Percentiles rank a stretch among this genome's conserved stretches.
These are phyloP conservation scores for Chaetomiaceae sp. DNA, from an alignment of 2,329 filamentous ascomycete species.

Conservation along the genomic window DNA sequence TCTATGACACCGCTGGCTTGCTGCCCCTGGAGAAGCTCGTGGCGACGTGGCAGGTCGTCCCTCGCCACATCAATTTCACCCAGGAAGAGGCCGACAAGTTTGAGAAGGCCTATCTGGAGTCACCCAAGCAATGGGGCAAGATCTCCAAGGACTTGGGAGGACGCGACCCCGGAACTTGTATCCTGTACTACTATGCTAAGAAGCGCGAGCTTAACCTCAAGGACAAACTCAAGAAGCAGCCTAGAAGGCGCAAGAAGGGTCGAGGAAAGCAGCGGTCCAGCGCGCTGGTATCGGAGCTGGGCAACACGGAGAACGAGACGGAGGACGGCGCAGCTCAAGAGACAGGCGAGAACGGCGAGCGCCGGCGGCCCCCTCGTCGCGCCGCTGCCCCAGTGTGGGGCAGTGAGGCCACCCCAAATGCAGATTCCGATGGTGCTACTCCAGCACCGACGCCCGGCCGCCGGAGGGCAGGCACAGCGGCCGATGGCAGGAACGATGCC, in stretches of 20 bases:
- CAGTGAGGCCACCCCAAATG: conserved; percentile 47
- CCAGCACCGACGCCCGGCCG: conserved; percentile 54
- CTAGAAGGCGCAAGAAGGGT: conserved; percentile 53
- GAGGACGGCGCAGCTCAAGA: conserved; percentile 49
- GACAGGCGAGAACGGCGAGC: conserved; percentile 54
- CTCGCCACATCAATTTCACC: conserved; percentile 70
- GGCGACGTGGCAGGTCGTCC: conserved; percentile 65
- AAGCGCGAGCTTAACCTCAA: conserved; percentile 73
- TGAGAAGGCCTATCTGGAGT: conserved; percentile 68
- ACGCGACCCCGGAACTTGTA: conserved; percentile 72
- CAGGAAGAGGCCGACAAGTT: conserved; percentile 65
- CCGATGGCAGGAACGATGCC: conserved; percentile 20
- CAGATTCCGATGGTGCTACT: conserved; percentile 56
- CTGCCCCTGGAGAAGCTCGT: conserved; percentile 63
- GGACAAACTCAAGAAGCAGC: conserved; percentile 65
- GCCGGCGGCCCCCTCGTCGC: conserved; percentile 53
- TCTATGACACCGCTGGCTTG: conserved; percentile 61
- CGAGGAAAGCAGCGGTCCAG: conserved; percentile 57
- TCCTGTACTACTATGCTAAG: conserved; percentile 80
- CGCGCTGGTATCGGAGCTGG: conserved; percentile 62
- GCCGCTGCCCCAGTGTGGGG: conserved; percentile 69
- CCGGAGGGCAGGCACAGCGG: conserved; percentile 37
- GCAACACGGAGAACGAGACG: conserved; percentile 52
- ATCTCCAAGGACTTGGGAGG: conserved; percentile 63
- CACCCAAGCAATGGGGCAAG: conserved; percentile 77